Base-by-base conservation (phyloP, 2,329 filamentous ascomycete species). In the Ceratocystiopsis brevicomis region DNA sequence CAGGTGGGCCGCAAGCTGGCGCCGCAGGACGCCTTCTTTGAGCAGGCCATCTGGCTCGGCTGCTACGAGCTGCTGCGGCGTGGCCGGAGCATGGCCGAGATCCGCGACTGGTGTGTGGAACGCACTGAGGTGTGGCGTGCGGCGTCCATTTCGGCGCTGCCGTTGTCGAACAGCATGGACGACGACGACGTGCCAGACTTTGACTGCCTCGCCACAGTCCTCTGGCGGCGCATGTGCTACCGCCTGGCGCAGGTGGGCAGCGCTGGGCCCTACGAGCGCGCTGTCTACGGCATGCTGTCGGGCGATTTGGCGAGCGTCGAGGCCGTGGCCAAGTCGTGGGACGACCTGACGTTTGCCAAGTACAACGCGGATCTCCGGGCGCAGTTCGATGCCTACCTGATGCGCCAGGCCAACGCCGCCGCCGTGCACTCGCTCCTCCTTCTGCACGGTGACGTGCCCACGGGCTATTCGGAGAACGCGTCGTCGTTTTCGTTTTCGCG, bases 61-160 rank as follows among this genome's bases (percentile, higher is more conserved):
- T 90, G 84, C 60, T 96, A 86, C 65, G 85, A 94, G 58, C 82
- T 94, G 66, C 67, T 98, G 42, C 77, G 88, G 40, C 76, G 86
- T 39, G 90, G 90, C n/a, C 78, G 76, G 50, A 75, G 69, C 48
- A 74, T 81, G 61, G 61, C 71, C 10, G 73, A 81, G 35, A 81
- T 96, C 49, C 73, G 76, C 44, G 81, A 87, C 40, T 95, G 86
- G 84, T 93, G 86, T 53, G 66, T 79, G 39, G 81, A 88, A 53
- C 73, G 82, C 46, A 83, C 84, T 11, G 87, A 96, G 61, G 73
- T 78, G 48, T 98, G 88, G 88, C 77, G 88, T 48, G 85, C 85
- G 37, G 71, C 88, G 34, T 82, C 81, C 47, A 72, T 96, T 53
- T 83, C 82, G 18, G 81, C 80, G 16, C 64, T 81, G 48, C 71